Base-by-base conservation (phyloP, 805 yeast genomes). In the Lipomyces anomalus region DNA sequence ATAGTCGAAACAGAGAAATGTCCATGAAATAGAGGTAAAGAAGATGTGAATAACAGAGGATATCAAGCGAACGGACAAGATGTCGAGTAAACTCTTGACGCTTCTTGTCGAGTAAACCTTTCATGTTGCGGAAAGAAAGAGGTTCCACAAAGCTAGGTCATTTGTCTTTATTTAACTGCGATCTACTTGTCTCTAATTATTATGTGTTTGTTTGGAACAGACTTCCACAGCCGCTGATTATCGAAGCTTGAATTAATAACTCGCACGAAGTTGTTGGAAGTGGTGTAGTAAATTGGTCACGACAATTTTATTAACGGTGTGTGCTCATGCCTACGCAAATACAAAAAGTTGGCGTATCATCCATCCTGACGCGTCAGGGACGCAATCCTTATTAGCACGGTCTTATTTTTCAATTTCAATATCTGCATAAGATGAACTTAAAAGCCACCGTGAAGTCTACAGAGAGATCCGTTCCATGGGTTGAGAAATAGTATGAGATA, bases 401-500 rank as follows among this genome's bases (percentile, higher is more conserved):
- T n/a, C n/a, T n/a, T n/a, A n/a, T n/a, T n/a, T n/a, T n/a, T n/a
- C n/a, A n/a, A n/a, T n/a, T n/a, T n/a, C n/a, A n/a, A n/a, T n/a
- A n/a, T n/a, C n/a, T n/a, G n/a, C n/a, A n/a, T n/a, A n/a, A 9
- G 11, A 26, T 26, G 30, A 26, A 13, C 30, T 9, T 13, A 9
- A 26, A 26, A 26, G 13, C 30, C 30, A 13, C 30, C 30, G 9
- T 13, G 11, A 26, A 13, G 30, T 9, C 30, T 13, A 13, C 30
- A 9, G 30, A 26, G 11, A 46, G 56, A 11, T 49, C 41, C 22
- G 61, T 56, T 16, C 96, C 96, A 3, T 87, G 96, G 96, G 95
- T 88, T 18, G 96, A 87, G 62, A 87, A 87, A 71, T 84, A 84
- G 76, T 72, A 57, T 41, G 74, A 33, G 26, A 17, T 22, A 34